Base-by-base conservation (phyloP, 257 asterid species). In the Lycium barbarum region DNA sequence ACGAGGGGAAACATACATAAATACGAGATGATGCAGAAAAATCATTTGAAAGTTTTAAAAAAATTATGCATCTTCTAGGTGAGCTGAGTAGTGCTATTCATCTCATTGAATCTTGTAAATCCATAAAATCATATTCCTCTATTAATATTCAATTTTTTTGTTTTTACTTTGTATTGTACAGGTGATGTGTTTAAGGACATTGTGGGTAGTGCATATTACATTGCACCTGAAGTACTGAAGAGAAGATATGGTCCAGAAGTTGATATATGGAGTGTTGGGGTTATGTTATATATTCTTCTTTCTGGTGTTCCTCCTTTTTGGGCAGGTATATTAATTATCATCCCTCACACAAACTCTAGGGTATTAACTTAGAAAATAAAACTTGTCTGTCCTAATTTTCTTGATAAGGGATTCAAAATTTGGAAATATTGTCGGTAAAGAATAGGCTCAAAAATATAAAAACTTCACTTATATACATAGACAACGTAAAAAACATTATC, bases 231-330 rank as follows among this genome's bases (percentile, higher is more conserved):
- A 82, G 99, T 96, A 22, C 82, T 95, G 91, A 96, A 96, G 88
- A 91, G 99, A 84, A 93, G 86, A 67, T 96, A 96, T 63, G 99
- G 99, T 14, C 98, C 98, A 14, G 98, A 96, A 61, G 99, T 93
- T 62, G 98, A 95, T 86, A 95, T 96, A 53, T 96, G 99, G 99
- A 96, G 99, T 74, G 84, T 96, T 43, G 99, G 99, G 20, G 98
- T 96, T 71, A 96, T 96, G 98, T 80, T 96, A 47, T 96, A 95
- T 84, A 95, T 95, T 74, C 96, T 94, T 90, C 97, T 95, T 12
- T 93, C 93, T 59, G 98, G 98, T 14, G 98, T 95, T 87, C 98
- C 98, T 85, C 98, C 98, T 62, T 95, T 94, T 84, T 95, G 98
- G 98, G 98, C 98, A 84, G 97, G 96, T 90, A 65, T 65, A 5